A percentile compares a stretch with the other conserved stretches of the same genome.
These are phyloP conservation scores for Pulveroboletus frians DNA, from an alignment of 768 basidiomycete genomes.

Conservation along the genomic window DNA sequence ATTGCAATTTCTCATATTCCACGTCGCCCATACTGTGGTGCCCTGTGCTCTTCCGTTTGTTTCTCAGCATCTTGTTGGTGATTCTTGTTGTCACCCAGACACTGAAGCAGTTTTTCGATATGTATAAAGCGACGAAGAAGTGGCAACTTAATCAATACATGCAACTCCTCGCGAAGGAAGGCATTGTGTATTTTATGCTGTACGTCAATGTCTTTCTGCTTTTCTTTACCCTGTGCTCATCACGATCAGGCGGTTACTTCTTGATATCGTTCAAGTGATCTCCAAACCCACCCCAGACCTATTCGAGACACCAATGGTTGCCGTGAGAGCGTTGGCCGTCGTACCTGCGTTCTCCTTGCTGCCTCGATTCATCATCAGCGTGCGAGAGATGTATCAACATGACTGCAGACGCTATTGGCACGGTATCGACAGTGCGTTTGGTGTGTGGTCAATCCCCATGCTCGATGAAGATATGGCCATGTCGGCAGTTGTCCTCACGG, in stretches of 20 bases:
- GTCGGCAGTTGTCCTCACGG: background rate
- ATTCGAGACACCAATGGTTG: background rate
- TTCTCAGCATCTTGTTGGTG: background rate
- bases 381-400: background rate
- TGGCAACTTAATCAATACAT: background rate
- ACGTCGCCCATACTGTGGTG: background rate
- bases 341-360: background rate
- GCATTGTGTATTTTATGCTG: background rate
- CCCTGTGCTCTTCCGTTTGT: background rate
- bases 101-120: background rate
- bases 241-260: background rate
- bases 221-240: too few relatives aligned
- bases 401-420: background rate
- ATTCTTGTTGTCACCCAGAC: background rate
- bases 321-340: too few relatives aligned
- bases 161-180: background rate
- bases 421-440: background rate
- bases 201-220: background rate
- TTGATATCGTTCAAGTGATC: background rate
- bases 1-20: background rate
- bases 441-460: background rate
- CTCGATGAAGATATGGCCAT: background rate
- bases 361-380: background rate
- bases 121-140: background rate
- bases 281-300: too few relatives aligned